These are phyloP conservation scores for Selaginella moellendorffii DNA, from an alignment of 75 land plant species.

Conservation along the genomic window DNA sequence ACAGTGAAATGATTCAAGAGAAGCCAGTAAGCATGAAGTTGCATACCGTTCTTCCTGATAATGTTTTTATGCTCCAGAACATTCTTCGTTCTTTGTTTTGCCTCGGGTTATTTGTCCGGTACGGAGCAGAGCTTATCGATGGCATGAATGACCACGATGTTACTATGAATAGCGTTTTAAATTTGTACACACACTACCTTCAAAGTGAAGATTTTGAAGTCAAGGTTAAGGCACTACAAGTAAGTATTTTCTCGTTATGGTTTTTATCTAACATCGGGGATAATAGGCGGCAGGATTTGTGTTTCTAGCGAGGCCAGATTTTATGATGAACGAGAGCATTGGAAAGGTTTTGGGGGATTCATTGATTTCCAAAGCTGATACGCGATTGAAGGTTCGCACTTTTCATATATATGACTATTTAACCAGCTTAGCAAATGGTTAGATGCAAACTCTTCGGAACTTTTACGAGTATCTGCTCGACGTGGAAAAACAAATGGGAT, in stretches of 20 bases:
- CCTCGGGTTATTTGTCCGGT: slow-evolving; percentile 75
- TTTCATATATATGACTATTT: background rate
- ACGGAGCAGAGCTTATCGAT: slow-evolving; percentile 47
- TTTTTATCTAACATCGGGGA: background rate
- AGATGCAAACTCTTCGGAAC: slow-evolving; percentile 87
- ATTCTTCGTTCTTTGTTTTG: slow-evolving; percentile 84
- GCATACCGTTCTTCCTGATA: background rate
- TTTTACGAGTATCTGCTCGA: slow-evolving; percentile 83
- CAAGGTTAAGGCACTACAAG: slow-evolving; percentile 84
- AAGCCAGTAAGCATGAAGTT: slow-evolving; percentile 41
- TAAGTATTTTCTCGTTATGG: slow-evolving; percentile 6
- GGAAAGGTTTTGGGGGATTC: slow-evolving; percentile 52
- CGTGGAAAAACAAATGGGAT: slow-evolving; percentile 68
- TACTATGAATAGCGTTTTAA: slow-evolving; percentile 34
- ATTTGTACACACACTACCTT: slow-evolving; percentile 67
- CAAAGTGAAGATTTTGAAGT: slow-evolving; percentile 54
- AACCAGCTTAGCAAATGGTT: too few relatives aligned
- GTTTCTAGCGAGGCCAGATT: slow-evolving; percentile 81
- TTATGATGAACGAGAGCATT: slow-evolving; percentile 82
- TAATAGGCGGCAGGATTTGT: slow-evolving; percentile 91
- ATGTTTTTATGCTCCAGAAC: slow-evolving; percentile 38
- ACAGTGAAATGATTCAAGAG: slow-evolving; percentile 28
- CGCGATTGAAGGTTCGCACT: slow-evolving; percentile 51
- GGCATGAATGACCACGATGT: slow-evolving; percentile 21
- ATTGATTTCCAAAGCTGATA: slow-evolving; percentile 45